phyloP scores from a whole-genome alignment of 495 filamentous ascomycete genomes.

The Penicillium samsonianum region DNA sequence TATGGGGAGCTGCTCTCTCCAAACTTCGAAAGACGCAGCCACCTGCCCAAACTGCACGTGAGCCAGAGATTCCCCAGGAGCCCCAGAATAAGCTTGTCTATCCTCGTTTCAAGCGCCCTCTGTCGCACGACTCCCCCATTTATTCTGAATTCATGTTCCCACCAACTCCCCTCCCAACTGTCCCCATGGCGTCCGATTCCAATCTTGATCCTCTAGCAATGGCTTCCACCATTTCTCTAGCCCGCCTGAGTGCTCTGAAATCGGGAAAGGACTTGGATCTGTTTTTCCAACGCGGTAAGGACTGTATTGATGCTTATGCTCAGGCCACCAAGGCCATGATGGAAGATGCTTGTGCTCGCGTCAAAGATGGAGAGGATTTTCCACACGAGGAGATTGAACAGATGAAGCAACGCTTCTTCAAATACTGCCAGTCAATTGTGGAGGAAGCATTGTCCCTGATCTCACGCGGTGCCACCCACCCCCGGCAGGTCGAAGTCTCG shows the following conservation, averaged over 20 bases:
- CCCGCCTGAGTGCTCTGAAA: background rate
- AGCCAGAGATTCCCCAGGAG: background rate
- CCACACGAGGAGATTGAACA: slow-evolving; percentile 3
- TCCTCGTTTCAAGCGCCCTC: background rate
- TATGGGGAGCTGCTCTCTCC: background rate
- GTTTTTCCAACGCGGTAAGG: background rate
- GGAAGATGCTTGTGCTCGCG: slow-evolving; percentile 5
- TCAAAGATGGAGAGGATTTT: background rate
- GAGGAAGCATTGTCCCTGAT: slow-evolving; percentile 15
- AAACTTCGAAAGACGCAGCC: background rate
- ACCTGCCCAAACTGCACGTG: background rate
- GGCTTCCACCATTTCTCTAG: slow-evolving; percentile 1
- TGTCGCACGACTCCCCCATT: background rate
- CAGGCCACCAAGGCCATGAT: slow-evolving; percentile 10
- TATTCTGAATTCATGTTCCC: background rate
- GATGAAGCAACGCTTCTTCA: slow-evolving; percentile 26
- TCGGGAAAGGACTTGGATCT: background rate
- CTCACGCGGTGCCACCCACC: background rate
- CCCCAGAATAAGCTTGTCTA: background rate
- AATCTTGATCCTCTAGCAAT: background rate
- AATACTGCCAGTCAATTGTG: slow-evolving; percentile 28
- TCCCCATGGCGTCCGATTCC: background rate
- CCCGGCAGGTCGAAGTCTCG: background rate
- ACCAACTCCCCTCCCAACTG: background rate
- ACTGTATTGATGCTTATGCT: slow-evolving; percentile 1